These are phyloP conservation scores for Coelastrella sp. DNA, from an alignment of 139 green algal species.

Conservation along the genomic window DNA sequence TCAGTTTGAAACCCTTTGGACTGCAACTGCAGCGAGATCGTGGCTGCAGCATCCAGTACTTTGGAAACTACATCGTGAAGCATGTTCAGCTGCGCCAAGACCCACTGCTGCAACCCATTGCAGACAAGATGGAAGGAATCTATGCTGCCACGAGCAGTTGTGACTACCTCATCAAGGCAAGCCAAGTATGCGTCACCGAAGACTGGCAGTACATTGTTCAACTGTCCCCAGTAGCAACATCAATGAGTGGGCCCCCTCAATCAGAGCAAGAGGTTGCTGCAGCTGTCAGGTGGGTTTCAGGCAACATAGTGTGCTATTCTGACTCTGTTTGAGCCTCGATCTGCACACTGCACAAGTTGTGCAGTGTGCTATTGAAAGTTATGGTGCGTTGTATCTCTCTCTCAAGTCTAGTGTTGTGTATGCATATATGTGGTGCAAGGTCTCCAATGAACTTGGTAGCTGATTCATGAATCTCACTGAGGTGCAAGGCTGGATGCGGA, in stretches of 20 bases:
- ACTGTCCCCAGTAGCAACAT: background rate
- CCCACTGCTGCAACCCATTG: background rate
- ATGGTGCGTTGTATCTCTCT: too few relatives aligned
- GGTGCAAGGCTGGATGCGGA: too few relatives aligned
- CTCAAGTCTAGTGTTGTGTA: too few relatives aligned
- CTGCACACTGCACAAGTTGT: too few relatives aligned
- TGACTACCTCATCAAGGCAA: background rate
- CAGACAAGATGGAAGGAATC: background rate
- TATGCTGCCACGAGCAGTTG: background rate
- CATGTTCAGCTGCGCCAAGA: background rate
- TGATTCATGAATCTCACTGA: too few relatives aligned
- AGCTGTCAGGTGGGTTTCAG: background rate
- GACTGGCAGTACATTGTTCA: background rate
- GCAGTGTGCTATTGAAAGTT: too few relatives aligned
- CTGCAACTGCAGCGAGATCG: background rate
- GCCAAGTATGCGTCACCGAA: background rate
- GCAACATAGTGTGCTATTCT: too few relatives aligned
- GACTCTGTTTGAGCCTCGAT: too few relatives aligned
- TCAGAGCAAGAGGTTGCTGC: background rate
- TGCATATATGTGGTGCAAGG: too few relatives aligned
- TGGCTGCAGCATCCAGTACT: background rate
- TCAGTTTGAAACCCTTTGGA: background rate
- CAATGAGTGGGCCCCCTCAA: background rate
- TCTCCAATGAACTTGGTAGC: too few relatives aligned
- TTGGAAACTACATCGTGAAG: background rate